Evolutionary conservation across 352 stramenopile genomes (phyloP).

Genomic region (Pythium rishiriense): DNA sequence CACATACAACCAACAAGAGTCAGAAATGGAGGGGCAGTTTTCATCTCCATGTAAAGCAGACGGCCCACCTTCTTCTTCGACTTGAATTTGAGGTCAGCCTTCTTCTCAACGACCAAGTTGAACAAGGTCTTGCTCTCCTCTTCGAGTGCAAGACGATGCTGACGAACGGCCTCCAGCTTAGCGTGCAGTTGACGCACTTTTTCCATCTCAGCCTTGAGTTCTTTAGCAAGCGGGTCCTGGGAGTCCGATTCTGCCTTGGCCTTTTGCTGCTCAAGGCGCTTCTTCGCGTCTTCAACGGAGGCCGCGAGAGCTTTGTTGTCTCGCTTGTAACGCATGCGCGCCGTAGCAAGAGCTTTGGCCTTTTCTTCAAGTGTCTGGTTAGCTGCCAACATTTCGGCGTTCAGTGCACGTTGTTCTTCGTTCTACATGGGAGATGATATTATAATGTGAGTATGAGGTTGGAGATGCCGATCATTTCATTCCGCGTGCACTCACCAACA

Average conservation of each 20-base stretch:
- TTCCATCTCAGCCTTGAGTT: slow-evolving; percentile 85
- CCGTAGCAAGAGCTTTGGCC: slow-evolving; percentile 81
- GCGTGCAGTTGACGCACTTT: slow-evolving; percentile 81
- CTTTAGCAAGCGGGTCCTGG: slow-evolving; percentile 77
- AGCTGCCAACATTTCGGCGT: slow-evolving; percentile 77
- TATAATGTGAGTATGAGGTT: not conserved
- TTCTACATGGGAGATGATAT: slow-evolving; percentile 44
- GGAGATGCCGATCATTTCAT: not conserved
- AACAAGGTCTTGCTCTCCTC: slow-evolving; percentile 90
- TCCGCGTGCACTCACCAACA: slow-evolving; percentile 47
- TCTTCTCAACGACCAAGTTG: slow-evolving; percentile 89
- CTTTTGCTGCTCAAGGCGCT: slow-evolving; percentile 80
- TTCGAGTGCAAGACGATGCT: slow-evolving; percentile 84
- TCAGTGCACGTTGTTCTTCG: slow-evolving; percentile 85
- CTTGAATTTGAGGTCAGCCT: slow-evolving; percentile 88
- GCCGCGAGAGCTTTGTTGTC: slow-evolving; percentile 81
- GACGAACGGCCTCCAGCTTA: slow-evolving; percentile 82
- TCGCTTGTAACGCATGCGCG: slow-evolving; percentile 88
- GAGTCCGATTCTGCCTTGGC: slow-evolving; percentile 69
- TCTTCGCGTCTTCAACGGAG: slow-evolving; percentile 81
- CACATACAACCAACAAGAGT: not conserved
- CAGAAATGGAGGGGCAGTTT: not conserved
- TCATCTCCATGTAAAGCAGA: not conserved
- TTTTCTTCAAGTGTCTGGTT: slow-evolving; percentile 89
- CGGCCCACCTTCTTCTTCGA: slow-evolving; percentile 80